Evolutionary conservation across 371 early-diverging fungal species (phyloP).

Genomic region (Syncephalastrum racemosum): DNA sequence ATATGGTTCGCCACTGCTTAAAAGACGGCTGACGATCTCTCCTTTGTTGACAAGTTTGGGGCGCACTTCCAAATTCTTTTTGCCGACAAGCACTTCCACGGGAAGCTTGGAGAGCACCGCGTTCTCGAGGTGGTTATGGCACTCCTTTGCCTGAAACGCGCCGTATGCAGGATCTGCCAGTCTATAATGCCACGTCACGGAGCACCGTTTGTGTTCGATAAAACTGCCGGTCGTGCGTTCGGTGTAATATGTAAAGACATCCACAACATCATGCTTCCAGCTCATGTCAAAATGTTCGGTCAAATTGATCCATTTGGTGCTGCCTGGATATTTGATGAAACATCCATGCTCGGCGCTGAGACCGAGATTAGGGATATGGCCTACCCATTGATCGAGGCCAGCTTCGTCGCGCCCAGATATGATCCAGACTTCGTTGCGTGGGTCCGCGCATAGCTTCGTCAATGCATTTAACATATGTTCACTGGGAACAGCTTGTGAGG

Average conservation of each 20-base stretch:
- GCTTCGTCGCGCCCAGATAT: slow-evolving; percentile 91
- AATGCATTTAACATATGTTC: slow-evolving; percentile 67
- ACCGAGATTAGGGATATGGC: slow-evolving; percentile 77
- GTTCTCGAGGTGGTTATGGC: slow-evolving; percentile 87
- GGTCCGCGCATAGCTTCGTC: slow-evolving; percentile 65
- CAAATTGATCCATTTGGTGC: slow-evolving; percentile 74
- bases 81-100: slow-evolving; percentile 92
- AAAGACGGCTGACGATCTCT: slow-evolving; percentile 87
- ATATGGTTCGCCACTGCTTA: slow-evolving; percentile 46
- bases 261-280: slow-evolving; percentile 85
- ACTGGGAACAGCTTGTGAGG: slow-evolving; percentile 66
- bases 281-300: slow-evolving; percentile 78
- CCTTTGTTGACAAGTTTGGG: slow-evolving; percentile 85
- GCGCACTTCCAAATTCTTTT: slow-evolving; percentile 94
- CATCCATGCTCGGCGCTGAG: slow-evolving; percentile 78
- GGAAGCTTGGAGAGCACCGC: slow-evolving; percentile 88
- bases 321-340: slow-evolving; percentile 61
- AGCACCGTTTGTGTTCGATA: slow-evolving; percentile 82
- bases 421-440: slow-evolving; percentile 87
- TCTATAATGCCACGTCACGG: slow-evolving; percentile 92
- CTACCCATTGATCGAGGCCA: slow-evolving; percentile 83
- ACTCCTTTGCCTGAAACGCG: slow-evolving; percentile 86
- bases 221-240: slow-evolving; percentile 87
- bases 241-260: slow-evolving; percentile 87
- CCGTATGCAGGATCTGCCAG: slow-evolving; percentile 87